Evolutionary conservation across 495 filamentous ascomycete genomes (phyloP), one percentile per base, ranked within the genome.

Genomic region (Pseudotulostoma volvatum): DNA sequence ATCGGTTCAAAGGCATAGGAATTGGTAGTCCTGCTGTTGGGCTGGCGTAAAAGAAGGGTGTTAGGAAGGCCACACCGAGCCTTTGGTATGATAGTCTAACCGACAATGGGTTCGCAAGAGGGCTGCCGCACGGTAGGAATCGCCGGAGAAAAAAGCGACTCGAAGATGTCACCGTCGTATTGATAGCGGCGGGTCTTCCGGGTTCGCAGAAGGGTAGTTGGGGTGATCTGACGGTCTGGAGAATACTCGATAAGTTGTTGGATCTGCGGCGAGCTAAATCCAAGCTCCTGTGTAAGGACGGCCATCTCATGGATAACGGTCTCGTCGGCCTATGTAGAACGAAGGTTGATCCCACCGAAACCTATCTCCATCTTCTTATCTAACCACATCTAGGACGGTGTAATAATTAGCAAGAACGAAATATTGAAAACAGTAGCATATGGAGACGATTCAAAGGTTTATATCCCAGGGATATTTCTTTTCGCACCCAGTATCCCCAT

Each of bases 151-250:
- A 60, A 49, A 38, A 35, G 49, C 3, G 34, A 19, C 23, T 53
- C 38, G 31, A 59, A 50, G 9, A 40, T 3, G 16, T 38, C 9
- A 1, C 31, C 17, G 33, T 54, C 35, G 35, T 60, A 62, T 20
- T 44, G 43, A 38, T 47, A 62, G 18, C 38, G 41, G 18, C 40
- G 34, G 1, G 45, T 53, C 45, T 55, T 56, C 37, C 51, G 41
- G 31, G 59, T 54, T 31, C 56, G 25, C n/a, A 60, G 41, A 2
- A 62, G 40, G 21, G 55, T 45, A 2, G 23, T 45, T n/a, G 34
- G 42, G 4, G 50, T 47, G 36, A 62, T 59, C 38, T 56, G 37
- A 19, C 45, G 38, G 41, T 62, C 51, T 9, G 54, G 45, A 18
- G 43, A 59, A 23, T 38, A 33, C 9, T 48, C 15, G 1, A 48